A percentile compares a stretch with the other conserved stretches of the same genome.
Evolutionary conservation across 2,329 filamentous ascomycete genomes (phyloP).

Genomic region (Aspergillus sp.): DNA sequence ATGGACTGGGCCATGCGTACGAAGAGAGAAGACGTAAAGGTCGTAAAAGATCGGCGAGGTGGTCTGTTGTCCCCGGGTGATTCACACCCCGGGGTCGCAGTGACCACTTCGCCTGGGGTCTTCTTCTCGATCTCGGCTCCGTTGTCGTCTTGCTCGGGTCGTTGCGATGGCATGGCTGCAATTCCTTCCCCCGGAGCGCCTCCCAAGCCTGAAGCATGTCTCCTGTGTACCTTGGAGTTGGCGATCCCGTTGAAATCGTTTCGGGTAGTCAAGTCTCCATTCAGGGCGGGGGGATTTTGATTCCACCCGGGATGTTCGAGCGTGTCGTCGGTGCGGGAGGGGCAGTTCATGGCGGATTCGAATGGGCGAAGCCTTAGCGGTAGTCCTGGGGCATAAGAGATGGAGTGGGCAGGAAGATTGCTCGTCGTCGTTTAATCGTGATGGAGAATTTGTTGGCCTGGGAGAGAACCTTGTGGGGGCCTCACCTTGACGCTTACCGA

Average conservation of each 20-base stretch:
- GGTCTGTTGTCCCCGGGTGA: conserved; percentile 28
- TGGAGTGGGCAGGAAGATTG: not conserved
- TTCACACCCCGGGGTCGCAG: conserved; percentile 26
- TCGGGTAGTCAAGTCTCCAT: conserved; percentile 60
- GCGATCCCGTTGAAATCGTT: conserved; percentile 61
- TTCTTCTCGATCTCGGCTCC: conserved; percentile 22
- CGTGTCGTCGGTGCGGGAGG: conserved; percentile 59
- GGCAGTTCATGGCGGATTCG: conserved; percentile 57
- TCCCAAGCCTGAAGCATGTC: conserved; percentile 25
- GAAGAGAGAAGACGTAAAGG: conserved; percentile 13
- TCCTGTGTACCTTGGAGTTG: conserved; percentile 54
- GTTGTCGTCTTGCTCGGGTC: conserved; percentile 18
- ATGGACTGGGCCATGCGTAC: conserved; percentile 27
- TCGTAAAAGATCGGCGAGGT: conserved; percentile 29
- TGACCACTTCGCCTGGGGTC: conserved; percentile 26
- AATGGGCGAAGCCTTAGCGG: not conserved
- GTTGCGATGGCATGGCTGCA: conserved; percentile 19
- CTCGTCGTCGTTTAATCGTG: too few relatives aligned
- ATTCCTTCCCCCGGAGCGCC: conserved; percentile 22
- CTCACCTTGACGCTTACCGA: conserved; percentile 13
- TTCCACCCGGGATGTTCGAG: conserved; percentile 56
- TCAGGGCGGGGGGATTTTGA: conserved; percentile 58
- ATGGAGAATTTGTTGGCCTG: not conserved
- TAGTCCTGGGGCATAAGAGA: not conserved
- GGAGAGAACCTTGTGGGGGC: conserved; percentile 13